Conservation (phyloP, 2,329 filamentous ascomycete species). For the Colletotrichum liriopes region DNA sequence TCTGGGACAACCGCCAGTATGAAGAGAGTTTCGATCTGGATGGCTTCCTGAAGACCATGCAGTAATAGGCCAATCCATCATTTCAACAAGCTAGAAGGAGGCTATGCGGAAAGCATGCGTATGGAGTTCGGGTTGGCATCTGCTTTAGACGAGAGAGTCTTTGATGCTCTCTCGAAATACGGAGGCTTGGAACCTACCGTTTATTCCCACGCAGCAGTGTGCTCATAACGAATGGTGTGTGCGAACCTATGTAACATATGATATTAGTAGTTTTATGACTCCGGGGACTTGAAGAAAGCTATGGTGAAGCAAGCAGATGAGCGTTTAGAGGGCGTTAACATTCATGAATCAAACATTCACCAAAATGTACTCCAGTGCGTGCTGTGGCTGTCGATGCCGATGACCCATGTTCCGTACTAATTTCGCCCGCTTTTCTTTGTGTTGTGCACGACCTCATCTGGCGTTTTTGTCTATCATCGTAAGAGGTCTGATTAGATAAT, state of each 20-base stretch:
- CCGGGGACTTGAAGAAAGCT: neutral
- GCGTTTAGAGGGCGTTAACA: neutral
- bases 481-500: neutral
- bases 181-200: constrained; percentile 9
- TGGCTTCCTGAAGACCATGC: constrained; percentile 96
- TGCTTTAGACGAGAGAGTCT: constrained; percentile 35
- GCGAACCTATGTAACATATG: constrained; percentile 36
- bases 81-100: constrained; percentile 5
- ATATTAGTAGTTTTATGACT: constrained; percentile 18
- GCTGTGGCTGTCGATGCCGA: too few species aligned
- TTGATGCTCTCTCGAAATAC: constrained; percentile 22
- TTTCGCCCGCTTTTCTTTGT: too few species aligned
- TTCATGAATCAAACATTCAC: neutral
- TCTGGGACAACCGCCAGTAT: constrained; percentile 98
- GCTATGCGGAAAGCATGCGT: constrained; percentile 6
- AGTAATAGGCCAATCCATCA: constrained; percentile 55
- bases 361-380: neutral
- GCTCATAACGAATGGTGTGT: constrained; percentile 37
- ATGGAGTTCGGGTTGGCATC: constrained; percentile 41
- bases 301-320: neutral
- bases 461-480: neutral
- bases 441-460: neutral
- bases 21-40: constrained; percentile 98
- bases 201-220: constrained; percentile 27
- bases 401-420: neutral